These are phyloP conservation scores for Capronia epimyces DNA, from an alignment of 2,329 filamentous ascomycete species.

Conservation along the genomic window DNA sequence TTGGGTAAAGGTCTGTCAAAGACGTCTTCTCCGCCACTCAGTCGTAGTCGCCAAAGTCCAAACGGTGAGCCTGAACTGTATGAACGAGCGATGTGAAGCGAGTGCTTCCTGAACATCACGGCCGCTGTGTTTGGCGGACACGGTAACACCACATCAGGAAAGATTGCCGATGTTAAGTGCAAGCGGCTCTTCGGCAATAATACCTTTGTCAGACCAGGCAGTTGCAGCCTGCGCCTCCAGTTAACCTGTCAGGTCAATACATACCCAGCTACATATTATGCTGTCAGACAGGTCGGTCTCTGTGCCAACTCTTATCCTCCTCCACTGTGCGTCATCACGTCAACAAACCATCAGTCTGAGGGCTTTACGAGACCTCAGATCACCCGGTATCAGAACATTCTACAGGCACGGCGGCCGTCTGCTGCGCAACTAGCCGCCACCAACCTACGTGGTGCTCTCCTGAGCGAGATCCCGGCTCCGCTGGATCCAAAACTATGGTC, in stretches of 20 bases:
- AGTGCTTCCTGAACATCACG: background rate
- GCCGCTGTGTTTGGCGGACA: background rate
- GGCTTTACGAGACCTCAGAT: background rate
- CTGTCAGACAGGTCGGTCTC: background rate
- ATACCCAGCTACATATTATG: background rate
- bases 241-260: background rate
- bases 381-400: background rate
- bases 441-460: background rate
- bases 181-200: background rate
- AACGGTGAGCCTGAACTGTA: background rate
- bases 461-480: background rate
- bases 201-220: background rate
- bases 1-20: background rate
- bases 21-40: background rate
- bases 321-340: slow-evolving; percentile 17
- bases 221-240: background rate
- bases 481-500: background rate
- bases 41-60: background rate
- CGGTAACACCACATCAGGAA: background rate
- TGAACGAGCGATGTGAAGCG: background rate
- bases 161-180: background rate
- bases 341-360: slow-evolving; percentile 9
- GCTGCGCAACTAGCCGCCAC: background rate
- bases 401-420: background rate
- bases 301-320: slow-evolving; percentile 1